Percentiles rank a stretch among this genome's conserved stretches.
These are phyloP conservation scores for Blastobotrys buckinghamii DNA, from an alignment of 1,139 yeast genomes.

Conservation along the genomic window DNA sequence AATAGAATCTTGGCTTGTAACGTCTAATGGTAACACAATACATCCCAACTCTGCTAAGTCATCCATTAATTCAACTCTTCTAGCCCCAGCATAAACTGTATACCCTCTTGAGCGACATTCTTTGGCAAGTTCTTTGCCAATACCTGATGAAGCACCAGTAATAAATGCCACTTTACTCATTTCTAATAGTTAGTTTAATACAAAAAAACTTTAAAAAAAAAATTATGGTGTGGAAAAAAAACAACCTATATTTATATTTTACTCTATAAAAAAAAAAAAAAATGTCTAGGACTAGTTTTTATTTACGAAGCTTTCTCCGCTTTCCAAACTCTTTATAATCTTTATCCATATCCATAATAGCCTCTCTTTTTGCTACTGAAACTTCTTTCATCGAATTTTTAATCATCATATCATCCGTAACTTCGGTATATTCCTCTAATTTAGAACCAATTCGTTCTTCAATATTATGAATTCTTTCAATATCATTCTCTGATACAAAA, in stretches of 20 bases:
- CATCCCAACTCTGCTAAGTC: conserved; percentile 40
- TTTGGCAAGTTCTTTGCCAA: conserved; percentile 61
- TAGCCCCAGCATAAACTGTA: conserved; percentile 66
- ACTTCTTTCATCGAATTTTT: conserved; percentile 61
- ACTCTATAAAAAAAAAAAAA: neutral
- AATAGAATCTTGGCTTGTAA: conserved; percentile 49
- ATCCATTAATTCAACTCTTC: conserved; percentile 60
- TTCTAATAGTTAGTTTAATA: neutral
- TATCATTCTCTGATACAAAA: conserved; percentile 80
- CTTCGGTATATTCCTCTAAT: conserved; percentile 64
- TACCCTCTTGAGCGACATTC: conserved; percentile 56
- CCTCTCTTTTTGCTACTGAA: conserved; percentile 82
- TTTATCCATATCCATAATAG: conserved; percentile 87
- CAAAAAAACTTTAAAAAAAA: neutral
- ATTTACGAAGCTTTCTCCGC: conserved; percentile 29
- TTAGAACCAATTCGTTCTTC: conserved; percentile 78
- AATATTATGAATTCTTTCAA: conserved; percentile 72
- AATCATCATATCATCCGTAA: conserved; percentile 72
- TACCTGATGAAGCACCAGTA: conserved; percentile 82
- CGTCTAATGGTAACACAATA: conserved; percentile 43
- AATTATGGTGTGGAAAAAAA: neutral
- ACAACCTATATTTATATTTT: neutral
- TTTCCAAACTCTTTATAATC: conserved; percentile 69
- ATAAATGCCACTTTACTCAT: conserved; percentile 41
- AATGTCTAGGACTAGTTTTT: neutral